Base-by-base conservation (phyloP, 768 basidiomycete species). In the Xerocomus brunneocitrinus region DNA sequence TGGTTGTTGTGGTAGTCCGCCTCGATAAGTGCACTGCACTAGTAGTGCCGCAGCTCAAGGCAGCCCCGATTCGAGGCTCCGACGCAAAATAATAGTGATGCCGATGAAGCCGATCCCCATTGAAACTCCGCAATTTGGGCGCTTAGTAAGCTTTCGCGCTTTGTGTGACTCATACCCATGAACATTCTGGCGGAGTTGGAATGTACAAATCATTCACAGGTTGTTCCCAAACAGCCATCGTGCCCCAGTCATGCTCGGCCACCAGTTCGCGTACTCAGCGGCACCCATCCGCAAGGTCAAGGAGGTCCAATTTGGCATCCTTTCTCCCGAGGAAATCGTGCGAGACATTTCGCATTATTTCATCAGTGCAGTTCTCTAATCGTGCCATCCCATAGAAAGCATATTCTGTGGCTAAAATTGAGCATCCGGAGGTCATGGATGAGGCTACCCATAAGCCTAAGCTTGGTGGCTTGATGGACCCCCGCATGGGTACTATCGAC, bases 261-360 rank as follows among this genome's bases (percentile, higher is more conserved):
- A 91, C 74, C 87, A 89, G 72, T 92, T 93, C 65, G 90, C 94
- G 57, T 90, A 82, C 72, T 97, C 95, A 27, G 85, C 91, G 65
- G 95, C 94, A 50, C 95, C 95, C 30, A 81, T 95, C 73, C 88
- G 91, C 74, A 92, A 91, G 74, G 91, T 98, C 64, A 89, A 86
- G 77, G 95, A 98, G 76, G 95, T 98, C 57, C 95, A 98, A 72
- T 98, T 98, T 78, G 94, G 95, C 64, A 93, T 99, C 63, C 85
- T 99, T 63, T 95, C 94, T 32, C 97, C 97, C 9, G 97, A 98
- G 74, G 97, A 98, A 80, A 98, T 98, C 67, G 94, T 98, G 67
- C 46, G 69, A 36, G 10, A 45, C 28, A 19, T 46, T 44, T 36
- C 27, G 7, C 16, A 13, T 12, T 2, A 22, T 38, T 34, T 53